Base-by-base conservation (phyloP, 1,139 yeast species). In the Pichia sp. region DNA sequence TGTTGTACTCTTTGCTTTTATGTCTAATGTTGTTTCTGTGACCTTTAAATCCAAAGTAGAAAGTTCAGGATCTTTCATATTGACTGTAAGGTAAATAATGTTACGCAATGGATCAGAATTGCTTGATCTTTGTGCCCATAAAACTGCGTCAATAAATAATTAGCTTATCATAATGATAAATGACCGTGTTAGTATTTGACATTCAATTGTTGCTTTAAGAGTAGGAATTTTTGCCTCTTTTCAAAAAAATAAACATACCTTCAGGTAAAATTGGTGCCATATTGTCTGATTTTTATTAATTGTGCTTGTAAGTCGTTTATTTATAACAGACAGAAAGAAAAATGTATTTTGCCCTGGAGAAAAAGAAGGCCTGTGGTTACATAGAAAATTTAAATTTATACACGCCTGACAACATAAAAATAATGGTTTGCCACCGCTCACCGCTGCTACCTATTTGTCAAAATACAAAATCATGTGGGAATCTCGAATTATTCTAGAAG, bases 91-190 rank as follows among this genome's bases (percentile, higher is more conserved):
- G 64, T 76, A 85, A 44, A 92, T 62, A 40, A 88, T 65, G 67
- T 92, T 92, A 69, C 86, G 89, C 40, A 79, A 73, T 18, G 78
- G 78, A 38, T 83, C 95, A 6, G 74, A 69, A 27, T 75, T 83
- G 63, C 75, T 81, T 46, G 96, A 88, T 70, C 98, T 86, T 72
- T 92, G 98, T 28, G 98, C 97, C 98, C 98, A 92, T 65, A 78
- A 74, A 45, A 88, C 94, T 76, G 43, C 32, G 30, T 27, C 5
- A 27, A 28, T 18, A 18, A 18, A 18, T 18, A 18, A 18, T 52
- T 43, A 48, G 54, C 50, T 28, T 36, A 28, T 28, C 3, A 29
- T 33, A 8, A 7, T 27, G 4, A 9, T 26, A 4, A 8, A 7
- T 18, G 26, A 37, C 9, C 11, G 10, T 18, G 18, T 18, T 18